Evolutionary conservation across 257 asterid genomes (phyloP), one percentile per base, ranked within the genome.

Genomic region (Craterostigma plantagineum): DNA sequence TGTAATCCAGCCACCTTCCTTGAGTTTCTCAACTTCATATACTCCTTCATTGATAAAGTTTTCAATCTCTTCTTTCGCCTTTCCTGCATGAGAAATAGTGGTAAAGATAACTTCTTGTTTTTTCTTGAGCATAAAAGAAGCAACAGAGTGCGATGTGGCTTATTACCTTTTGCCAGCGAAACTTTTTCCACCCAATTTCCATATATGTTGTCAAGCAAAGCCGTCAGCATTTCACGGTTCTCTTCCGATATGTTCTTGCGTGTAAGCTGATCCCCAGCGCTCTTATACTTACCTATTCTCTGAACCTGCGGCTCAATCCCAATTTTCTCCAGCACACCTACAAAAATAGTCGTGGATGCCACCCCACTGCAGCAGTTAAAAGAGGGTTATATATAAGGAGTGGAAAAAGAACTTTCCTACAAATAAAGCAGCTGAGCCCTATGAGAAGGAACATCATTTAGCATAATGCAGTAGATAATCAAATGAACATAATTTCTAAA

Each of bases 1-100:
- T 0, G 95, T 87, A 65, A 87, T 87, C 98, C 95, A 87, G 55
- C 93, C 91, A 55, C 72, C 92, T 68, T 82, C 79, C 63, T 79
- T 87, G 53, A 87, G 74, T 67, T 70, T 77, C 48, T 76, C 84
- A 34, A 82, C 65, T 55, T 76, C 75, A 63, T 67, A 82, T 35
- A 87, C 95, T 43, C 98, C 98, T 57, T 87, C 95, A 56, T 87
- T 67, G n/a, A 87, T 63, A 60, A 87, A 82, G 52, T 58, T 67
- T 68, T 82, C 86, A 53, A 82, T 51, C 56, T 76, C 95, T 67
- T 74, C 81, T 62, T 65, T 76, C 60, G 54, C 53, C 80, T 87
- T 87, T 57, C 91, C 95, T 79, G 70, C 66, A 57, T 9, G 33
- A 41, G 38, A 45, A 61, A 14, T 59, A 52, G 15, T 54, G 45